A percentile compares a stretch with the other conserved stretches of the same genome.
phyloP scores from a whole-genome alignment of 2,329 filamentous ascomycete species.

The Colletotrichum viniferum region DNA sequence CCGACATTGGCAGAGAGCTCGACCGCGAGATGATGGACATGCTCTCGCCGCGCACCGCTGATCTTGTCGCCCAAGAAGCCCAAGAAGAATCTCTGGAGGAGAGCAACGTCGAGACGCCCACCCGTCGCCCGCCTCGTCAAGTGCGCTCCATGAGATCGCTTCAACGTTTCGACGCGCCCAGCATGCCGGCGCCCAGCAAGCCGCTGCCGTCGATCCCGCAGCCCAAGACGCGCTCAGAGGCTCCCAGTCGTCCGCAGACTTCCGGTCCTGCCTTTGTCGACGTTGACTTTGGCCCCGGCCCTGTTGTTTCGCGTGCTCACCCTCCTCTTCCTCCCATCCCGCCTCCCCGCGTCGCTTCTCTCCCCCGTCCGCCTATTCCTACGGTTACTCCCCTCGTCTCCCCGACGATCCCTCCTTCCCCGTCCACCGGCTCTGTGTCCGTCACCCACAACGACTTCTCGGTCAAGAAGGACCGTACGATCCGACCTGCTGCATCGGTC shows the following conservation, averaged over 20 bases:
- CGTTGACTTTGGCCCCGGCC: neutral
- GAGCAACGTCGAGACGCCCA: conserved; percentile 1
- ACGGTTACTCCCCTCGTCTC: neutral
- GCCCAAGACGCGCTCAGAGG: neutral
- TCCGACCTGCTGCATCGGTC: neutral
- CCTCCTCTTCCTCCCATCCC: neutral
- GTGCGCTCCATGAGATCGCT: neutral
- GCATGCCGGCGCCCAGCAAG: conserved; percentile 7
- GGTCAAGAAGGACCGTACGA: neutral
- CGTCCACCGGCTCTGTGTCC: neutral
- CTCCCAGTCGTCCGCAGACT: neutral
- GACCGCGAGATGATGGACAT: conserved; percentile 10
- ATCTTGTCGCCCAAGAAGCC: neutral
- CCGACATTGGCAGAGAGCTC: conserved; percentile 10
- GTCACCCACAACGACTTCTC: conserved; percentile 12
- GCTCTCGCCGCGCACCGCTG: neutral
- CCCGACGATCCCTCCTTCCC: neutral
- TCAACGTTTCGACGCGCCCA: neutral
- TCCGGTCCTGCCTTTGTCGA: neutral
- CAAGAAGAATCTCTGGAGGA: neutral
- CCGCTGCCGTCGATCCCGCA: conserved; percentile 6
- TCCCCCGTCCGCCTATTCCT: neutral
- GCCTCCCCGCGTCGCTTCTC: neutral
- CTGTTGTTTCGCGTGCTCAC: neutral
- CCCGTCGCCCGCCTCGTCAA: neutral